These are phyloP conservation scores for Omphalotus guepiniiformis DNA, from an alignment of 768 basidiomycete species.

Conservation along the genomic window DNA sequence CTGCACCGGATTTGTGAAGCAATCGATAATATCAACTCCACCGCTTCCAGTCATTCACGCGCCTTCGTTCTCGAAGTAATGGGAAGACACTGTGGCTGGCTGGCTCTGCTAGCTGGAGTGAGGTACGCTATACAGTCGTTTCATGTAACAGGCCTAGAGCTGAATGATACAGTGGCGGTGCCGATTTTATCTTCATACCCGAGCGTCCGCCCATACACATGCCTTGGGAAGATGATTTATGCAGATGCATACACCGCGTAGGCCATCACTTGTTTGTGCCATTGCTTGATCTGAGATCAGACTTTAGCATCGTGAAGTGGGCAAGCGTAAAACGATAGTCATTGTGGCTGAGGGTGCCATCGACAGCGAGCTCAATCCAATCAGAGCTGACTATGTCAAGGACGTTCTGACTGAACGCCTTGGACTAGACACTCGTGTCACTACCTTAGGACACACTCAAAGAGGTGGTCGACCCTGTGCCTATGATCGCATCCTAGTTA, in stretches of 20 bases:
- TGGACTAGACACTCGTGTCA: slow-evolving; percentile 92
- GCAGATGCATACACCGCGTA: slow-evolving; percentile 74
- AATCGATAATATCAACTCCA: slow-evolving; percentile 97
- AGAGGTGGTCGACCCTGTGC: slow-evolving; percentile 94
- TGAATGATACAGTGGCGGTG: slow-evolving; percentile 62
- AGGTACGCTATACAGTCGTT: slow-evolving; percentile 45
- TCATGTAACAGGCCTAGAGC: not conserved
- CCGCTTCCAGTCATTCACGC: slow-evolving; percentile 91
- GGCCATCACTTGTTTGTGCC: not conserved
- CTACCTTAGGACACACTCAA: slow-evolving; percentile 95
- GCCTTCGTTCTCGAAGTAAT: slow-evolving; percentile 99
- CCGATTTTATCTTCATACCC: slow-evolving; percentile 97
- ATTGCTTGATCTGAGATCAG: not conserved
- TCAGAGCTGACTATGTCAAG: slow-evolving; percentile 88
- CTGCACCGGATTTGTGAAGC: slow-evolving; percentile 96
- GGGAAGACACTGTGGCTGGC: slow-evolving; percentile 99
- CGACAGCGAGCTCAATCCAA: slow-evolving; percentile 85
- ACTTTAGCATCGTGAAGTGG: slow-evolving; percentile 77
- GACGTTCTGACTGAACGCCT: slow-evolving; percentile 81
- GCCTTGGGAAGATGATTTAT: slow-evolving; percentile 93
- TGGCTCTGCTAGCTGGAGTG: slow-evolving; percentile 89
- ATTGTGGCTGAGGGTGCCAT: slow-evolving; percentile 97
- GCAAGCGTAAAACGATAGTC: slow-evolving; percentile 97
- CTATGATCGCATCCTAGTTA: slow-evolving; percentile 84
- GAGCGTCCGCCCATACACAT: slow-evolving; percentile 77